Percentiles rank a stretch among this genome's conserved stretches.
Conservation (phyloP, 768 basidiomycete species). For the Clavulina sp. region DNA sequence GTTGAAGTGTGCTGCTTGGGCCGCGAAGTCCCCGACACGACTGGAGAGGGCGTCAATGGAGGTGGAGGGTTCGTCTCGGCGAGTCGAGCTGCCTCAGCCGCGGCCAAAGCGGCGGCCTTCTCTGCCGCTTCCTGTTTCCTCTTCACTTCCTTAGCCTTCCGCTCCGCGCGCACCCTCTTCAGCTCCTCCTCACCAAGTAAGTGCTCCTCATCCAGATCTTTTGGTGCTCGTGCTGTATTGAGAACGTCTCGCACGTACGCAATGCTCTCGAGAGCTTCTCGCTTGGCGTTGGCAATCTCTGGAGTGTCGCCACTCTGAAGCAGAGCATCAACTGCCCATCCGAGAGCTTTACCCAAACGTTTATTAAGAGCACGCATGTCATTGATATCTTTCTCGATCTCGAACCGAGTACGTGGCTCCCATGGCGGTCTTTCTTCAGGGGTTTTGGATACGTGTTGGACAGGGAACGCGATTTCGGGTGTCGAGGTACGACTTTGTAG, state of each 20-base stretch:
- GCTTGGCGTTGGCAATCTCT: slow-evolving; percentile 25
- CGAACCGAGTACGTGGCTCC: slow-evolving; percentile 52
- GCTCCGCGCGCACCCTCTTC: neutral
- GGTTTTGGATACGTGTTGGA: slow-evolving; percentile 12
- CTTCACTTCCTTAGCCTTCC: neutral
- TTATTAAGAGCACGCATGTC: slow-evolving; percentile 40
- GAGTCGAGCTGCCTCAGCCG: neutral
- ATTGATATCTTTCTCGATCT: slow-evolving; percentile 46
- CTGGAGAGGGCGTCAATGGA: neutral
- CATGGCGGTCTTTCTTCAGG: slow-evolving; percentile 43
- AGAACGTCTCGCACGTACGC: slow-evolving; percentile 64
- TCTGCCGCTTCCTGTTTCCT: neutral
- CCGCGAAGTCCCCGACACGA: no score
- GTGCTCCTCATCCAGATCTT: slow-evolving; percentile 42
- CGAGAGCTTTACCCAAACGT: slow-evolving; percentile 47
- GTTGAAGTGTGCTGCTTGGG: no score
- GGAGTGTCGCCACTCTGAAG: slow-evolving; percentile 20
- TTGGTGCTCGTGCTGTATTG: slow-evolving; percentile 27
- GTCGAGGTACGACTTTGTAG: neutral
- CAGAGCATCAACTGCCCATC: slow-evolving; percentile 58
- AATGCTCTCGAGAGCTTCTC: slow-evolving; percentile 57
- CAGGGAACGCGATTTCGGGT: neutral
- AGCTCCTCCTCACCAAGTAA: slow-evolving; percentile 21
- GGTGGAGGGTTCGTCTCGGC: neutral
- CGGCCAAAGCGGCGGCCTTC: neutral